Base-by-base conservation (phyloP, 192 early-diverging fungal genomes). In the Podila verticillata region DNA sequence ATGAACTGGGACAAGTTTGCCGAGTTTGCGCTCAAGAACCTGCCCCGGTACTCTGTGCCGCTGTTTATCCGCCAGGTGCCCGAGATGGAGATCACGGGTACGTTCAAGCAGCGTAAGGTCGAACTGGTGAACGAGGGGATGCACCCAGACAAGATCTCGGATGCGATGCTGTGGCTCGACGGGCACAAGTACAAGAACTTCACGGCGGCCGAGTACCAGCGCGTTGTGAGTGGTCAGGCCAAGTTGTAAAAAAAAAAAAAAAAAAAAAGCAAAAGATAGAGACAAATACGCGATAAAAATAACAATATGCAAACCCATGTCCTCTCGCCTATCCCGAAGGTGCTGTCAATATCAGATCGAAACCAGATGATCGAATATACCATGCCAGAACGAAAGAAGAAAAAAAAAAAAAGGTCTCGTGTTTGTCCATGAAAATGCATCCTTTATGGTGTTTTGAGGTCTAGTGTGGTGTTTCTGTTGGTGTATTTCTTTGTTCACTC, bases 11-110 rank as follows among this genome's bases (percentile, higher is more conserved):
- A 66, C 48, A 70, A 70, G 39, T 79, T 79, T 71, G 75, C 68
- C 48, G 63, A 31, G 22, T 82, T 82, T 49, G 66, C 87, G 22
- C 59, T 61, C 5, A 74, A 74, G 28, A 83, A 81, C 20, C 58
- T 93, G 48, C 91, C 91, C 12, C 75, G 78, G 56, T 93, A 92
- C 75, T 88, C 91, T 31, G 78, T 92, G 17, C 91, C 91, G 1
- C 63, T 92, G 28, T 93, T 91, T 48, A 82, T 93, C 29, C 83
- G 91, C 17, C 72, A 86, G 54, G 68, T 86, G 5, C 73, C 84
- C 5, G 68, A 66, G 57, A 83, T 88, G 81, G 84, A 84, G 48
- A 74, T 85, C 20, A 88, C 87, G 9, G 87, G 83, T 30, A 88
- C 87, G 0, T 88, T 85, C 61, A 88, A 88, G 57, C 87, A 86